These are phyloP conservation scores for Bassia scoparia DNA, from an alignment of 148 eudicot genomes.

Conservation along the genomic window DNA sequence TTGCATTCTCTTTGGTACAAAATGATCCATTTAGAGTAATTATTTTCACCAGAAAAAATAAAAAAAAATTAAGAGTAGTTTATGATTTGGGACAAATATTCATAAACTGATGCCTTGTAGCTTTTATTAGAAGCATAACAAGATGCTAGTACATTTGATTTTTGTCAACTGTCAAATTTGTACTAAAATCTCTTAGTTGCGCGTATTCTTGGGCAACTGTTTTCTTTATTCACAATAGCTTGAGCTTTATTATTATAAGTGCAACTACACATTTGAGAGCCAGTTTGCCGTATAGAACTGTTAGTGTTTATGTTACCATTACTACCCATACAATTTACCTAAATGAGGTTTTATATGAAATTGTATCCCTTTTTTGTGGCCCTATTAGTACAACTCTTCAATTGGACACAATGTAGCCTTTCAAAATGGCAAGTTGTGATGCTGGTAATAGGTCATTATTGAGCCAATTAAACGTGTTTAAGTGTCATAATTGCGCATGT, in stretches of 20 bases:
- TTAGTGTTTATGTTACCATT: not conserved
- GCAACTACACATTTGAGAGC: not conserved
- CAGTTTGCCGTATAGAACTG: conserved; percentile 1
- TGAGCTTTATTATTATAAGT: not conserved
- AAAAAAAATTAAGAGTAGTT: no score
- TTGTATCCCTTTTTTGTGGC: not conserved
- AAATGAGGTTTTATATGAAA: not conserved
- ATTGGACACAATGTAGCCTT: not conserved
- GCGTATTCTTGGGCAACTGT: not conserved
- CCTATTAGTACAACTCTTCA: not conserved
- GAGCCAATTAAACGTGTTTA: not conserved
- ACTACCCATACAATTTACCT: not conserved
- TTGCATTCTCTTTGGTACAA: no score
- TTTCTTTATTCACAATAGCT: not conserved
- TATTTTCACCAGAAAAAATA: no score
- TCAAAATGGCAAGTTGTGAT: not conserved
- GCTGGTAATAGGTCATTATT: not conserved
- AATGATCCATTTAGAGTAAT: no score
- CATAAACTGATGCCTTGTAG: not conserved
- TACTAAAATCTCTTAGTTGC: not conserved
- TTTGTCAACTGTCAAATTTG: not conserved
- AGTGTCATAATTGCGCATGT: not conserved
- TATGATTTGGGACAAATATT: not conserved
- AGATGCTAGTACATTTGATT: not conserved
- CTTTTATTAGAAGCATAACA: no score